These are phyloP conservation scores for Globisporangium canariense DNA, from an alignment of 352 stramenopile species.

Conservation along the genomic window DNA sequence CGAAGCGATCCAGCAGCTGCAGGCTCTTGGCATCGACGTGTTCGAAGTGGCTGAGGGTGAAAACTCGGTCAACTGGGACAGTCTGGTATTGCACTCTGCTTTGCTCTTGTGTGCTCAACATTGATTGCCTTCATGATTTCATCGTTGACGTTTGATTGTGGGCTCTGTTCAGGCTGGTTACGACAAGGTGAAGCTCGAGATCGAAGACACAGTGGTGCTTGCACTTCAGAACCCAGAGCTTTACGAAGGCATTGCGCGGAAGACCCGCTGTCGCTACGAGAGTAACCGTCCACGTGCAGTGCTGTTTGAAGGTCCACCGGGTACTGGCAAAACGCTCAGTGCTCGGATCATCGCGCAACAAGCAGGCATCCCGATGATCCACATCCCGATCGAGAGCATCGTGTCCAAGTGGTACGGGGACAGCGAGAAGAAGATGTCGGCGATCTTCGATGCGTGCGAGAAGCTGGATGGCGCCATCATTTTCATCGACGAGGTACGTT, in stretches of 20 bases:
- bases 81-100: conserved; percentile 41
- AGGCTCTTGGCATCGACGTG: conserved; percentile 77
- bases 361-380: conserved; percentile 91
- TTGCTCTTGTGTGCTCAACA: not conserved
- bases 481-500: conserved; percentile 91
- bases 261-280: conserved; percentile 87
- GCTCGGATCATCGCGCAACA: conserved; percentile 93
- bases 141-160: not conserved
- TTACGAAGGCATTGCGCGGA: conserved; percentile 88
- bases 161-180: conserved; percentile 72
- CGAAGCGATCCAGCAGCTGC: conserved; percentile 76
- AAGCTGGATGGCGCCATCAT: conserved; percentile 91
- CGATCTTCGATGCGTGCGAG: conserved; percentile 93
- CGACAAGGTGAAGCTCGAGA: conserved; percentile 88
- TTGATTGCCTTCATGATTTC: not conserved
- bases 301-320: conserved; percentile 92
- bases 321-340: conserved; percentile 93
- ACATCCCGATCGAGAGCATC: conserved; percentile 92
- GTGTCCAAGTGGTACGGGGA: conserved; percentile 95
- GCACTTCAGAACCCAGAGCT: conserved; percentile 90
- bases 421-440: conserved; percentile 92
- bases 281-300: conserved; percentile 88
- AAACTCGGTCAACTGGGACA: conserved; percentile 75
- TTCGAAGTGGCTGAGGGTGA: conserved; percentile 65
- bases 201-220: conserved; percentile 90